These are phyloP conservation scores for Thyridium curvatum DNA, from an alignment of 2,329 filamentous ascomycete species.

Conservation along the genomic window DNA sequence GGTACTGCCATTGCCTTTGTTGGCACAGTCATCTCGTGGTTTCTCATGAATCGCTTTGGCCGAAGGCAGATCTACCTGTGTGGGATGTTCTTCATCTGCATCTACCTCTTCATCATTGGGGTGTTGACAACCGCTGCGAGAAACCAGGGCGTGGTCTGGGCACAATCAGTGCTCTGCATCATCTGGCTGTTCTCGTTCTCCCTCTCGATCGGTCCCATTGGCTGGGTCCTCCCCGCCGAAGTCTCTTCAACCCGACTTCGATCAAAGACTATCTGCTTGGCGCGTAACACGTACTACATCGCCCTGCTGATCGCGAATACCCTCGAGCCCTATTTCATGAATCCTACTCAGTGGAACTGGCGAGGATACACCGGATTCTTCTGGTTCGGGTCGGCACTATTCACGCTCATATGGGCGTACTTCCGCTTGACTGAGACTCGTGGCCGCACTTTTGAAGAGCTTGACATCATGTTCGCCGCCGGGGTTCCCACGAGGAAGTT, in stretches of 20 bases:
- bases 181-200: slow-evolving; percentile 10
- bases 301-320: slow-evolving; percentile 15
- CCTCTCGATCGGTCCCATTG: neutral
- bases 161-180: slow-evolving; percentile 7
- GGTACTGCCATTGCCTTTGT: slow-evolving; percentile 43
- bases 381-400: slow-evolving; percentile 2
- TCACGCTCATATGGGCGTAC: slow-evolving; percentile 4
- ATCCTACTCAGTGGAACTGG: slow-evolving; percentile 29
- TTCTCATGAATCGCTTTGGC: slow-evolving; percentile 40
- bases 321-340: slow-evolving; percentile 26
- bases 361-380: slow-evolving; percentile 5
- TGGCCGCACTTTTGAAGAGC: slow-evolving; percentile 39
- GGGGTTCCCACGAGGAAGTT: slow-evolving; percentile 10
- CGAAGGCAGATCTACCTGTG: slow-evolving; percentile 42
- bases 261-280: slow-evolving; percentile 22
- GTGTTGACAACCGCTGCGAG: too few relatives aligned
- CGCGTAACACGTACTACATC: slow-evolving; percentile 20
- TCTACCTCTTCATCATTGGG: neutral
- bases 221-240: slow-evolving; percentile 1
- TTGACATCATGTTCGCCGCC: slow-evolving; percentile 34
- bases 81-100: neutral
- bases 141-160: neutral
- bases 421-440: slow-evolving; percentile 19
- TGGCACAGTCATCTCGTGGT: slow-evolving; percentile 49
- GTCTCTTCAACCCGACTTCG: slow-evolving; percentile 22